Base-by-base conservation (phyloP, 306 rosid species). In the Hippophae gyantsensis region DNA sequence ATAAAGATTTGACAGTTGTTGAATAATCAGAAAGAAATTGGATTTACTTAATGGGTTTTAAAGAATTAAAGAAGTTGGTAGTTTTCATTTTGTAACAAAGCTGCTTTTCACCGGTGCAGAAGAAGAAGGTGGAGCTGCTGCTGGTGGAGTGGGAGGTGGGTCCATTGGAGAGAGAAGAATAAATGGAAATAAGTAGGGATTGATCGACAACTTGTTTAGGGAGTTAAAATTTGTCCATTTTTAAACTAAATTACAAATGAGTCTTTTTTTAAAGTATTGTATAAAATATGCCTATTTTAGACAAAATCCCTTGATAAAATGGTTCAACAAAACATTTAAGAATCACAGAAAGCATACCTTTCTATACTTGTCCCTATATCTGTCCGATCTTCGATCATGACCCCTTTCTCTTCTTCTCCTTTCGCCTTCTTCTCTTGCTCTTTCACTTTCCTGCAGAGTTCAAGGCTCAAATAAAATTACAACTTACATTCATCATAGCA, bases 391-490 rank as follows among this genome's bases (percentile, higher is more conserved):
- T 26, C 86, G 78, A 69, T 88, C 95, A 49, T 80, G 68, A 45
- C 88, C 97, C 71, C 92, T 76, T 60, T 88, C 99, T 47, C 66
- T 67, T 56, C 97, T 84, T 70, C 99, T 73, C 76, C 73, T 80
- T 72, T 93, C 99, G 10, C 97, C 99, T 74, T 93, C 97, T 74
- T 88, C 99, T 74, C 99, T 82, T 48, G 99, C 99, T 74, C 94
- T 80, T 72, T 75, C 84, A 77, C 95, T 94, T 81, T 93, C 99
- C 99, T 92, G 92, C 62, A 74, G 56, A 64, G 52, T 45, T 13
- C 66, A 52, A 51, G 52, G 73, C 65, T 59, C 60, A 64, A 52
- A 52, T 59, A 51, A 62, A 18, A 57, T 43, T n/a, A 13, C 53
- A 18, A 60, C 62, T 51, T 10, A 57, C 43, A 57, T 32, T 13